phyloP scores from a whole-genome alignment of 2,329 filamentous ascomycete genomes.

The Didymella arachidicola region DNA sequence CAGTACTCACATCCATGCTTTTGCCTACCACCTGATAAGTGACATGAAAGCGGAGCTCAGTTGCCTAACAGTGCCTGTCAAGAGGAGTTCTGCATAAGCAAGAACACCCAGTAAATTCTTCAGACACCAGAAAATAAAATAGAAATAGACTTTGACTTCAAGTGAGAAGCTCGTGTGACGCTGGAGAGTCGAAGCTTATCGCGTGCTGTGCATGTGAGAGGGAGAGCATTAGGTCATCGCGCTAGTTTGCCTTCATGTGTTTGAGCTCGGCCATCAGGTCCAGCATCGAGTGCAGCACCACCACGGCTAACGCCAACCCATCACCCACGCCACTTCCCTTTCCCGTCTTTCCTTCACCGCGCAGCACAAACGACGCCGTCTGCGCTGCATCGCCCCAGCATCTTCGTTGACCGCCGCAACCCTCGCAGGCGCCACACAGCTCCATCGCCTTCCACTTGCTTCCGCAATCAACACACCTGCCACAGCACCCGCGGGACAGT shows the following conservation, averaged over 20 bases:
- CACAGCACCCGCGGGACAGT: slow-evolving; percentile 33
- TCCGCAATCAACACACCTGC: slow-evolving; percentile 35
- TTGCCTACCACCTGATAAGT: slow-evolving; percentile 11
- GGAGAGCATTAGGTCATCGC: slow-evolving; percentile 23
- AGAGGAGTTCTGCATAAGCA: not conserved
- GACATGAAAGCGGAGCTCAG: slow-evolving; percentile 17
- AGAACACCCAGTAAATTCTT: not conserved
- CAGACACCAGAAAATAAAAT: not conserved
- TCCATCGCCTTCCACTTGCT: slow-evolving; percentile 49
- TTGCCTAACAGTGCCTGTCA: slow-evolving; percentile 10
- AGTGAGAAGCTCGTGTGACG: slow-evolving; percentile 5
- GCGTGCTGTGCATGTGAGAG: slow-evolving; percentile 24
- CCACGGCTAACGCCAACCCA: slow-evolving; percentile 44
- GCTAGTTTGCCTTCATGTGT: slow-evolving; percentile 28
- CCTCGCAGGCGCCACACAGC: slow-evolving; percentile 44
- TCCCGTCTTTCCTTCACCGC: slow-evolving; percentile 45
- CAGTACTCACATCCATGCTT: slow-evolving; percentile 4
- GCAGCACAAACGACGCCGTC: slow-evolving; percentile 17
- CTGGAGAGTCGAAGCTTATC: slow-evolving; percentile 19
- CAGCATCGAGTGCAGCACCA: slow-evolving; percentile 37
- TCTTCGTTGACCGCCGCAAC: slow-evolving; percentile 29
- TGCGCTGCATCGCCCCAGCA: slow-evolving; percentile 24
- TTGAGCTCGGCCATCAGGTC: slow-evolving; percentile 34
- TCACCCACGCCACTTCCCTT: slow-evolving; percentile 37
- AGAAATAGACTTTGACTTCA: not conserved